phyloP scores from a whole-genome alignment of 225 moss, liverwort and hornwort genomes.

The Polytrichum formosum region DNA sequence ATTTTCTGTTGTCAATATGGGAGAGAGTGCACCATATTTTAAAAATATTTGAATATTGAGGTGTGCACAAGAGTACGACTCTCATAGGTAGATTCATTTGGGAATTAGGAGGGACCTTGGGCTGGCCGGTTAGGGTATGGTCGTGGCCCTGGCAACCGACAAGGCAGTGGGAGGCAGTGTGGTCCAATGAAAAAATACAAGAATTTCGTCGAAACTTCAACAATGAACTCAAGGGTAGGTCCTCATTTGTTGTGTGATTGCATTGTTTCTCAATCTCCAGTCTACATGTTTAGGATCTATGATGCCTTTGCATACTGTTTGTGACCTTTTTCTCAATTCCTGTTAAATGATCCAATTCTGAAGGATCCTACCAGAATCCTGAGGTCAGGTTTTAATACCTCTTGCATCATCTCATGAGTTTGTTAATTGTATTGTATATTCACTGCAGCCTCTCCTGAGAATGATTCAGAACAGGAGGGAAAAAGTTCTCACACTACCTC shows the following conservation, averaged over 20 bases:
- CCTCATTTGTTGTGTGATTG: neutral
- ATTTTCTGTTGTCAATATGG: too few species aligned
- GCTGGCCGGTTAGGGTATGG: constrained; percentile 51
- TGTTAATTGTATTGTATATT: neutral
- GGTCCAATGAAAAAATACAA: constrained; percentile 57
- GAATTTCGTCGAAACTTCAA: constrained; percentile 57
- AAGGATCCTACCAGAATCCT: too few species aligned
- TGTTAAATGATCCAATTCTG: too few species aligned
- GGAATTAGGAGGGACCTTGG: neutral
- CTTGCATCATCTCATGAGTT: neutral
- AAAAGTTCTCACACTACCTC: constrained; percentile 21
- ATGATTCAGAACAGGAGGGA: constrained; percentile 19
- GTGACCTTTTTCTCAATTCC: too few species aligned
- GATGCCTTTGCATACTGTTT: too few species aligned
- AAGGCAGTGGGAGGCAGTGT: constrained; percentile 50
- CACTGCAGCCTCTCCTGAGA: constrained; percentile 40
- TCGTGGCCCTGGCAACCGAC: constrained; percentile 77
- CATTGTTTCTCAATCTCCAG: too few species aligned
- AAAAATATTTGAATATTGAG: too few species aligned
- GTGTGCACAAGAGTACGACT: too few species aligned
- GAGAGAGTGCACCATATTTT: too few species aligned
- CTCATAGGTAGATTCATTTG: too few species aligned
- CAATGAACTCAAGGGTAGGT: constrained; percentile 35
- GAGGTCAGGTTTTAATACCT: too few species aligned
- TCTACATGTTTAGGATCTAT: too few species aligned